A percentile compares a stretch with the other conserved stretches of the same genome.
Conservation (phyloP, 2,329 filamentous ascomycete genomes). For the Aureobasidium mangrovei region DNA sequence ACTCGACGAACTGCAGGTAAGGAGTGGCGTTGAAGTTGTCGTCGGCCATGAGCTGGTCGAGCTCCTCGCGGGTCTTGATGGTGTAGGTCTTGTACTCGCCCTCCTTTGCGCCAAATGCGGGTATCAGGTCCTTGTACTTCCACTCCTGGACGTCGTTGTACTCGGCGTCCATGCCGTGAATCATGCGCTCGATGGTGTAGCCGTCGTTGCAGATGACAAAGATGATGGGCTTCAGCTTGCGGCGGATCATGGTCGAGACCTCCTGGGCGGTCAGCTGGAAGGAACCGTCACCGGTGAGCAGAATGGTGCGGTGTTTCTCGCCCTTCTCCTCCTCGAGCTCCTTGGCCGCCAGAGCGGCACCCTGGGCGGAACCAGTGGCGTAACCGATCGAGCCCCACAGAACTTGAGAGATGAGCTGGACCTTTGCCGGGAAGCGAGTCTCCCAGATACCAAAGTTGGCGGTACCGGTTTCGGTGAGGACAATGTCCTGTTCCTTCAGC, state of each 20-base stretch:
- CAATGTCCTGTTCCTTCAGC: constrained; percentile 20
- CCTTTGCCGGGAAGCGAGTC: constrained; percentile 39
- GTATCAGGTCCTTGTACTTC: constrained; percentile 58
- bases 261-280: constrained; percentile 65
- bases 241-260: constrained; percentile 51
- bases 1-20: constrained; percentile 58
- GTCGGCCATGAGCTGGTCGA: constrained; percentile 16
- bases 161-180: constrained; percentile 34
- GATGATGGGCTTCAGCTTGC: constrained; percentile 29
- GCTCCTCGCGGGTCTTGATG: constrained; percentile 19
- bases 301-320: constrained; percentile 40
- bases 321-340: constrained; percentile 25
- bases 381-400: constrained; percentile 27
- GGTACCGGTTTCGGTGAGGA: constrained; percentile 24
- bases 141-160: constrained; percentile 78
- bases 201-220: constrained; percentile 40
- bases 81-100: constrained; percentile 41
- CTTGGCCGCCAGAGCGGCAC: constrained; percentile 19
- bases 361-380: constrained; percentile 20
- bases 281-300: constrained; percentile 81
- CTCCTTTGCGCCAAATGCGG: constrained; percentile 52
- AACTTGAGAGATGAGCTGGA: constrained; percentile 51
- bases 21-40: constrained; percentile 36
- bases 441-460: constrained; percentile 44
- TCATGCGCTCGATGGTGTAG: constrained; percentile 40